These are phyloP conservation scores for Sesbania bispinosa DNA, from an alignment of 306 rosid species.

Conservation along the genomic window DNA sequence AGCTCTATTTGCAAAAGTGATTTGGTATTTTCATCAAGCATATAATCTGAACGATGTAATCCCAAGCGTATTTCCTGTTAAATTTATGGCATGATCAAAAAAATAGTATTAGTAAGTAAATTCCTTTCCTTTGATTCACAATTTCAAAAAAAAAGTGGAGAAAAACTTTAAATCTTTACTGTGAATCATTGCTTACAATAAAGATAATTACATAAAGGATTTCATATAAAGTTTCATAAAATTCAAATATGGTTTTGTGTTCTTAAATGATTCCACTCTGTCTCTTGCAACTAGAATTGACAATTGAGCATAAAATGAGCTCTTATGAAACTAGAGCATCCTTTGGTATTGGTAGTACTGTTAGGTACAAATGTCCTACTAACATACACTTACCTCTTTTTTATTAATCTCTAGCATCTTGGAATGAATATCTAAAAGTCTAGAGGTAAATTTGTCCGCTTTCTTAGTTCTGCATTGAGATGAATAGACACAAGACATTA, in stretches of 20 bases:
- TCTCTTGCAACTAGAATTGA: not conserved
- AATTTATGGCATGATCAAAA: not conserved
- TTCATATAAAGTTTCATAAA: not conserved
- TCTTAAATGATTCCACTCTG: not conserved
- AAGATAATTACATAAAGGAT: not conserved
- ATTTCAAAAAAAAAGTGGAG: not conserved
- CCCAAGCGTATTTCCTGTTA: slow-evolving; percentile 87
- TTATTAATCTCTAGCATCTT: slow-evolving; percentile 73
- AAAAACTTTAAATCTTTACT: not conserved
- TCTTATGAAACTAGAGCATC: not conserved
- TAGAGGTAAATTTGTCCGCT: slow-evolving; percentile 67
- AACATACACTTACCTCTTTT: slow-evolving; percentile 56
- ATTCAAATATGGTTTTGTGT: no score
- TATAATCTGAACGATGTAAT: slow-evolving; percentile 93
- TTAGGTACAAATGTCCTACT: not conserved
- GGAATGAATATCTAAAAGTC: slow-evolving; percentile 90
- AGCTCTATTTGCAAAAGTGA: slow-evolving; percentile 81
- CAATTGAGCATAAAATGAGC: not conserved
- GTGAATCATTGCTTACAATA: not conserved
- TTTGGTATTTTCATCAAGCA: slow-evolving; percentile 85
- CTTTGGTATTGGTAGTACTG: not conserved
- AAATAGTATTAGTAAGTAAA: slow-evolving; percentile 20
- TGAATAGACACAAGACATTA: not conserved
- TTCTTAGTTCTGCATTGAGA: slow-evolving; percentile 66
- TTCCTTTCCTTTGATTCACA: not conserved